Evolutionary conservation across 192 early-diverging fungal genomes (phyloP).

Genomic region (Linnemannia schmuckeri): DNA sequence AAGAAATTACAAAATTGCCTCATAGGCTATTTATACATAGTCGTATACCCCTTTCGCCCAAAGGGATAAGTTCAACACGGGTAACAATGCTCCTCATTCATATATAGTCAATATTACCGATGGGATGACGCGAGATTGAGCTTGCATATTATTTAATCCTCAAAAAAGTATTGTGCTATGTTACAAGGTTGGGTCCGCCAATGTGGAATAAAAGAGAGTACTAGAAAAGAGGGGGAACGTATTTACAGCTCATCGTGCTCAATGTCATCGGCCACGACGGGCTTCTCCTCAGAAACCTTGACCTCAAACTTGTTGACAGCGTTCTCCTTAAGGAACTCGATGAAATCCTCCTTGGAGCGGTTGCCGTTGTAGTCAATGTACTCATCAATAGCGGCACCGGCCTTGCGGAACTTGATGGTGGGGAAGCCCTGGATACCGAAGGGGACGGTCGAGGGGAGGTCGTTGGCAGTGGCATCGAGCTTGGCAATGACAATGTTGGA

Average conservation of each 20-base stretch:
- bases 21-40: background rate
- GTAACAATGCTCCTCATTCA: background rate
- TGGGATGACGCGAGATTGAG: background rate
- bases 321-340: conserved; percentile 85
- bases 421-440: conserved; percentile 94
- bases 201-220: background rate
- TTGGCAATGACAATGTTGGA: conserved; percentile 80
- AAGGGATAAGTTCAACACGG: background rate
- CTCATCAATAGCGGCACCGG: conserved; percentile 62
- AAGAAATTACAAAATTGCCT: background rate
- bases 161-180: conserved; percentile 5
- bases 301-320: conserved; percentile 66
- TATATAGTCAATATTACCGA: background rate
- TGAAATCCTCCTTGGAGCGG: conserved; percentile 81
- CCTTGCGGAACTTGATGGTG: conserved; percentile 94
- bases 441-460: conserved; percentile 77
- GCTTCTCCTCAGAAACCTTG: conserved; percentile 31
- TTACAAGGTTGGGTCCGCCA: conserved; percentile 2
- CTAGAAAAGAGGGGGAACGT: conserved; percentile 11
- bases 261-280: conserved; percentile 48
- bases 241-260: conserved; percentile 59
- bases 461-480: conserved; percentile 96
- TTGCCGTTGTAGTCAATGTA: conserved; percentile 88
- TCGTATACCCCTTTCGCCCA: background rate
- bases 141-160: conserved; percentile 1